phyloP scores from a whole-genome alignment of 1,139 yeast genomes.

The Protomyces inouyei region DNA sequence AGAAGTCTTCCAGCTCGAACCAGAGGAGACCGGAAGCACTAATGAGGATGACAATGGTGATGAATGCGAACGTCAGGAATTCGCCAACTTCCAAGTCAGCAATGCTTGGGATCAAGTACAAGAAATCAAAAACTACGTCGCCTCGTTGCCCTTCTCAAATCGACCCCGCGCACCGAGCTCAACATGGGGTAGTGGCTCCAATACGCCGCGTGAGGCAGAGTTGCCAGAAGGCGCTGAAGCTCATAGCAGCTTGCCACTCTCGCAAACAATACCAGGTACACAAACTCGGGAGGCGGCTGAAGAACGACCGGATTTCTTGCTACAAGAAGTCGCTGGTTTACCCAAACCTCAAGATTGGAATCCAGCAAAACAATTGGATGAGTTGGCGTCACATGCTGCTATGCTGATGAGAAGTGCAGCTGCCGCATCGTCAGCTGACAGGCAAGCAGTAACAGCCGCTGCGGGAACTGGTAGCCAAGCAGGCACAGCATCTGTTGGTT shows the following conservation, averaged over 20 bases:
- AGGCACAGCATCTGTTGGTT: background rate
- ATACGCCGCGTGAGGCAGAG: constrained; percentile 20
- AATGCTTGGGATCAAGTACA: constrained; percentile 24
- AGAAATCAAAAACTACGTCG: constrained; percentile 10
- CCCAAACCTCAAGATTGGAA: constrained; percentile 25
- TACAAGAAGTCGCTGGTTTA: constrained; percentile 13
- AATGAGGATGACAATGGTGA: constrained; percentile 6
- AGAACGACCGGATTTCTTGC: constrained; percentile 8
- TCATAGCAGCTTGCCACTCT: background rate
- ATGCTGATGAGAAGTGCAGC: background rate
- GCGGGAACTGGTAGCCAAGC: background rate
- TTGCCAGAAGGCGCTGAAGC: constrained; percentile 7
- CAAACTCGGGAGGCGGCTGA: background rate
- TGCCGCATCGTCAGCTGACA: background rate
- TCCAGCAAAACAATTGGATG: constrained; percentile 16
- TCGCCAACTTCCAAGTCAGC: constrained; percentile 7
- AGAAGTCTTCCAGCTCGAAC: constrained; percentile 7
- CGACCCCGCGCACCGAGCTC: constrained; percentile 19
- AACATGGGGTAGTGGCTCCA: constrained; percentile 18
- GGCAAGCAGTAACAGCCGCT: background rate
- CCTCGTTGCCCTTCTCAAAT: constrained; percentile 8
- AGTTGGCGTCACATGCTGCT: constrained; percentile 8
- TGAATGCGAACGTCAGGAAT: background rate
- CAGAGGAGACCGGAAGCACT: background rate
- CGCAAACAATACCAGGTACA: constrained; percentile 10